Evolutionary conservation across 2,329 filamentous ascomycete genomes (phyloP).

Genomic region (Amphichorda felina): DNA sequence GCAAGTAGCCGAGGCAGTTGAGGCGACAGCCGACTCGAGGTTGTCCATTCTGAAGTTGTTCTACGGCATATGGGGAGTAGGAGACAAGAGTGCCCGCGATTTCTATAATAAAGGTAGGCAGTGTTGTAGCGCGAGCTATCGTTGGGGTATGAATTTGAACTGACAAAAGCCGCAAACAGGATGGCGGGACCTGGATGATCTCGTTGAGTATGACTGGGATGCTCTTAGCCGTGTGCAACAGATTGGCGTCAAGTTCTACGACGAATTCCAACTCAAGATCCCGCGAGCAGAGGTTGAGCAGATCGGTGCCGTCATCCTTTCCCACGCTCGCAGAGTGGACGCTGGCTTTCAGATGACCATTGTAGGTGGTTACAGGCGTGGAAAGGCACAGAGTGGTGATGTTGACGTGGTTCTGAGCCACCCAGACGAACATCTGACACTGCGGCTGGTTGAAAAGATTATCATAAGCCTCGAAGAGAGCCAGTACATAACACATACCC

Average conservation of each 20-base stretch:
- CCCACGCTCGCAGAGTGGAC: conserved; percentile 54
- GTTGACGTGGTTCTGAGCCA: conserved; percentile 82
- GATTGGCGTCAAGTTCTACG: conserved; percentile 88
- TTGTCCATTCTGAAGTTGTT: conserved; percentile 58
- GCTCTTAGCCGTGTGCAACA: conserved; percentile 70
- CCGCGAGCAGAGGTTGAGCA: conserved; percentile 59
- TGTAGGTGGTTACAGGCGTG: conserved; percentile 72
- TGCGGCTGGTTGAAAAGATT: conserved; percentile 59
- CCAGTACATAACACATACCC: conserved; percentile 69
- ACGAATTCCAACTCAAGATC: conserved; percentile 66
- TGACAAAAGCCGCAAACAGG: conserved; percentile 19
- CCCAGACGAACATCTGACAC: conserved; percentile 55
- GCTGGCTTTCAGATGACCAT: conserved; percentile 45
- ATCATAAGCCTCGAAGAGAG: conserved; percentile 57
- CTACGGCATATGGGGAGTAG: conserved; percentile 87
- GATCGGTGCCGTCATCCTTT: conserved; percentile 52
- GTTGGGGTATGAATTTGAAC: not conserved
- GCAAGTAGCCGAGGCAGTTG: conserved; percentile 48
- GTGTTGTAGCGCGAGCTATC: not conserved
- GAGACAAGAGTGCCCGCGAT: conserved; percentile 64
- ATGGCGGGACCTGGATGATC: conserved; percentile 77
- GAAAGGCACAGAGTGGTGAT: conserved; percentile 63
- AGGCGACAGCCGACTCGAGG: conserved; percentile 51
- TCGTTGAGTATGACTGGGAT: conserved; percentile 73
- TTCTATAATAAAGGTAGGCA: conserved; percentile 55